Evolutionary conservation across 371 early-diverging fungal species (phyloP), one percentile per base, ranked within the genome.

Genomic region (Rhizopus stolonifer): DNA sequence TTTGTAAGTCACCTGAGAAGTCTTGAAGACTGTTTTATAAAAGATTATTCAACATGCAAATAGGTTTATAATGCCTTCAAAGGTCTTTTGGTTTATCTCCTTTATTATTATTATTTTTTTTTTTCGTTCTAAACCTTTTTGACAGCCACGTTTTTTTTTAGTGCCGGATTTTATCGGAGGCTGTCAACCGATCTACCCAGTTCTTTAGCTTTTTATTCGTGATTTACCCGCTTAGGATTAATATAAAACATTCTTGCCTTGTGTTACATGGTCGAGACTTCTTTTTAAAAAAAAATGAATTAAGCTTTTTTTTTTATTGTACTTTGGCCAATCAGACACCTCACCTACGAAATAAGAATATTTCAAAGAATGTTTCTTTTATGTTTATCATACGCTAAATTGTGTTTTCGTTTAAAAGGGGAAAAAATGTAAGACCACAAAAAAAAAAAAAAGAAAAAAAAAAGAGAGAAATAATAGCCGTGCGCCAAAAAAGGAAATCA

Each of bases 141-240:
- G 38, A 4, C 11, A 21, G 22, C 21, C 21, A 36, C 36, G n/a
- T 36, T 36, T 42, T 9, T 19, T 2, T 42, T 9, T 21, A 10
- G 10, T 8, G 22, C 19, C 42, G 42, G 42, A 42, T 21, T 10
- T 18, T 21, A 10, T 42, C 42, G 42, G 42, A 21, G 8, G 22
- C 42, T 42, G 42, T 42, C 42, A 42, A 42, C 18, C 18, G 42
- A 42, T 42, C 42, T 42, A 21, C 42, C 42, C 18, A 21, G 21
- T 21, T 42, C 21, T 42, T 42, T 42, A 42, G 21, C 15, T 42
- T 8, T 42, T 42, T 42, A 42, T 42, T 19, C 42, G 42, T 42
- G 42, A 42, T 42, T 42, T 42, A n/a, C 42, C 42, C 42, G 42
- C 42, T 15, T 15, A 8, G 15, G 18, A 21, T 42, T 42, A 17